Percentiles rank a stretch among this genome's conserved stretches.
phyloP scores from a whole-genome alignment of 2,329 filamentous ascomycete genomes.

The Alternaria solani region DNA sequence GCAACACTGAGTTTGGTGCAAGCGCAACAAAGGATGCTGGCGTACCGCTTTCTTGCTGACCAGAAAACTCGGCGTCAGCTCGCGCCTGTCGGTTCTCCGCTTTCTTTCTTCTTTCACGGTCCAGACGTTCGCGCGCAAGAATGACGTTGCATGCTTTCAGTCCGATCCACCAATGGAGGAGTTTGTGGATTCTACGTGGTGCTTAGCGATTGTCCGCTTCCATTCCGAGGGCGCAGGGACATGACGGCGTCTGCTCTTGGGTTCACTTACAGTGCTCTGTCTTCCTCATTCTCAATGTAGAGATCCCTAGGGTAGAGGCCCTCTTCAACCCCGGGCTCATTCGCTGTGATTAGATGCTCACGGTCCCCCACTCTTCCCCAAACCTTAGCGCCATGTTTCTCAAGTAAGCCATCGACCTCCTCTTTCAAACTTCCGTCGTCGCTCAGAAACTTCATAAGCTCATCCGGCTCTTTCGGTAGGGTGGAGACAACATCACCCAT shows the following conservation, averaged over 20 bases:
- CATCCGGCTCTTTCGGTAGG: conserved; percentile 46
- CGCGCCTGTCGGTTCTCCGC: conserved; percentile 42
- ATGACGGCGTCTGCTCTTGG: not conserved
- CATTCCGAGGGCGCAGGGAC: not conserved
- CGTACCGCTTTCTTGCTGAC: conserved; percentile 30
- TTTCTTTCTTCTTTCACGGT: conserved; percentile 47
- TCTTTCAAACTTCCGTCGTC: conserved; percentile 39
- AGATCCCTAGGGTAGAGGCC: conserved; percentile 44
- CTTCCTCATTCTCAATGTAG: conserved; percentile 44
- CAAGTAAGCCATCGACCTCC: conserved; percentile 41
- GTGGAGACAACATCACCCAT: conserved; percentile 45
- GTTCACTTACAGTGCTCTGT: conserved; percentile 38
- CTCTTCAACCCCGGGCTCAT: conserved; percentile 43
- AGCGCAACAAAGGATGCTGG: conserved; percentile 42
- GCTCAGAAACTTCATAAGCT: conserved; percentile 40
- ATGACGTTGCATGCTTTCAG: conserved; percentile 50
- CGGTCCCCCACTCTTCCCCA: conserved; percentile 44
- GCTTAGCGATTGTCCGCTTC: conserved; percentile 17
- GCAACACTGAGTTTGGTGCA: conserved; percentile 38
- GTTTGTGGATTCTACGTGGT: conserved; percentile 38
- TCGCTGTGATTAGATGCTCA: conserved; percentile 45
- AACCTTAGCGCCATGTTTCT: conserved; percentile 44
- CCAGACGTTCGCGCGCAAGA: conserved; percentile 45
- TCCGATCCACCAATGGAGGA: conserved; percentile 50
- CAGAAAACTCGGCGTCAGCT: conserved; percentile 35